A percentile compares a stretch with the other conserved stretches of the same genome.
These are phyloP conservation scores for Ceratocystis destructans DNA, from an alignment of 2,329 filamentous ascomycete species.

Conservation along the genomic window DNA sequence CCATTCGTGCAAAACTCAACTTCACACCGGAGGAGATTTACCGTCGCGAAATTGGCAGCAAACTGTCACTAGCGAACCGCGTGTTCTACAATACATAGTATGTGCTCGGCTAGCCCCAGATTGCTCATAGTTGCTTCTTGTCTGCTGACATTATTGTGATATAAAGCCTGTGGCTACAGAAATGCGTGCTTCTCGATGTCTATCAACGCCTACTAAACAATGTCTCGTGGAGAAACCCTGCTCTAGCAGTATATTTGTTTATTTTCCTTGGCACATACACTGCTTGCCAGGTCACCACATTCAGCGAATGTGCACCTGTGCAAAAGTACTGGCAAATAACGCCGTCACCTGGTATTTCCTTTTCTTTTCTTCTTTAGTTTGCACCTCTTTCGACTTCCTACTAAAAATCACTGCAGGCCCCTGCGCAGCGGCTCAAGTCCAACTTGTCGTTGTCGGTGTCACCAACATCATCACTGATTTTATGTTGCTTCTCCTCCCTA, in stretches of 20 bases:
- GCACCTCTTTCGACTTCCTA: background rate
- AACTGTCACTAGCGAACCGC: constrained; percentile 26
- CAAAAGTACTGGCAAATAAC: constrained; percentile 43
- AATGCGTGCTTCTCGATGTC: constrained; percentile 24
- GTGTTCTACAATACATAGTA: constrained; percentile 28
- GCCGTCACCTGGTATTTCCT: constrained; percentile 27
- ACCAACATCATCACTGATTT: constrained; percentile 23
- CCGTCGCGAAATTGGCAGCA: constrained; percentile 27
- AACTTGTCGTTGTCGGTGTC: constrained; percentile 26
- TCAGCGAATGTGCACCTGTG: constrained; percentile 33
- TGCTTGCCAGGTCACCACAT: constrained; percentile 26
- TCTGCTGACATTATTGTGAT: background rate
- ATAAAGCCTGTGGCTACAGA: constrained; percentile 24
- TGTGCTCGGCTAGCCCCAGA: constrained; percentile 19
- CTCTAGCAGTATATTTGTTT: constrained; percentile 23
- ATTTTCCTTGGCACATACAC: constrained; percentile 26
- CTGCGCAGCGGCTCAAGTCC: constrained; percentile 25
- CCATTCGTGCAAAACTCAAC: constrained; percentile 20
- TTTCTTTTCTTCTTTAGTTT: background rate
- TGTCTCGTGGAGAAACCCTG: constrained; percentile 22
- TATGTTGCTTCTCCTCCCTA: constrained; percentile 16
- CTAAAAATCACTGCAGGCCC: constrained; percentile 18
- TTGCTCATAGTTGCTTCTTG: background rate
- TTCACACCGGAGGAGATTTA: constrained; percentile 26
- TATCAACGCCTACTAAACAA: constrained; percentile 23